Conservation (phyloP, 805 yeast genomes). For the Nakazawaea populi region DNA sequence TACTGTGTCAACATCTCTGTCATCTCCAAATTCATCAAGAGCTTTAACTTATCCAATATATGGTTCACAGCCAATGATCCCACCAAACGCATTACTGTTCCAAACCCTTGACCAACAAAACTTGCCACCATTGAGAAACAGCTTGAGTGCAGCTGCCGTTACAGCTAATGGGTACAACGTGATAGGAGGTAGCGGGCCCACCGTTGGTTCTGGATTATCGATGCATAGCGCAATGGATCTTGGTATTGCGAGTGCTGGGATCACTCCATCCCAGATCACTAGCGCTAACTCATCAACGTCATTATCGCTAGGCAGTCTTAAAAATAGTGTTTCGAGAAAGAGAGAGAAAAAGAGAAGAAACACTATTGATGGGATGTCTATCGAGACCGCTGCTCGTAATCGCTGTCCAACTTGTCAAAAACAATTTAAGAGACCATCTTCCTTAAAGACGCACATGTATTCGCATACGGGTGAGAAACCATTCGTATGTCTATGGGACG, state of each 20-base stretch:
- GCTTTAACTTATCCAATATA: slow-evolving; percentile 4
- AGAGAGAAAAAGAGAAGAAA: slow-evolving; percentile 15
- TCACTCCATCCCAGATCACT: slow-evolving; percentile 1
- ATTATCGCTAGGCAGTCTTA: background rate
- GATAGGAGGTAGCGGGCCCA: background rate
- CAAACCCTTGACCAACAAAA: slow-evolving; percentile 3
- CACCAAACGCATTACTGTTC: slow-evolving; percentile 1
- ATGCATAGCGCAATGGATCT: background rate
- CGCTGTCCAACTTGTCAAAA: slow-evolving; percentile 59
- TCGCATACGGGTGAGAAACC: slow-evolving; percentile 84
- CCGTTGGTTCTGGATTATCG: background rate
- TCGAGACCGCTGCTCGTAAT: slow-evolving; percentile 39
- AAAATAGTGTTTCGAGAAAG: background rate
- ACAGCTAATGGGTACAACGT: background rate
- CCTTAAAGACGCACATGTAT: slow-evolving; percentile 71
- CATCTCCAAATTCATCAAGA: slow-evolving; percentile 8
- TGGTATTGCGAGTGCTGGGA: background rate
- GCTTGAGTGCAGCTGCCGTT: background rate
- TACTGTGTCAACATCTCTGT: background rate
- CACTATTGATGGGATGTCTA: slow-evolving; percentile 30
- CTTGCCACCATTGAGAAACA: slow-evolving; percentile 6
- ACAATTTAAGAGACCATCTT: slow-evolving; percentile 77
- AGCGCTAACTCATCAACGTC: background rate
- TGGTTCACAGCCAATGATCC: slow-evolving; percentile 1
- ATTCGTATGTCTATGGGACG: slow-evolving; percentile 52